Evolutionary conservation across 805 yeast species (phyloP), one percentile per base, ranked within the genome.

Genomic region (Suhomyces prunicola): DNA sequence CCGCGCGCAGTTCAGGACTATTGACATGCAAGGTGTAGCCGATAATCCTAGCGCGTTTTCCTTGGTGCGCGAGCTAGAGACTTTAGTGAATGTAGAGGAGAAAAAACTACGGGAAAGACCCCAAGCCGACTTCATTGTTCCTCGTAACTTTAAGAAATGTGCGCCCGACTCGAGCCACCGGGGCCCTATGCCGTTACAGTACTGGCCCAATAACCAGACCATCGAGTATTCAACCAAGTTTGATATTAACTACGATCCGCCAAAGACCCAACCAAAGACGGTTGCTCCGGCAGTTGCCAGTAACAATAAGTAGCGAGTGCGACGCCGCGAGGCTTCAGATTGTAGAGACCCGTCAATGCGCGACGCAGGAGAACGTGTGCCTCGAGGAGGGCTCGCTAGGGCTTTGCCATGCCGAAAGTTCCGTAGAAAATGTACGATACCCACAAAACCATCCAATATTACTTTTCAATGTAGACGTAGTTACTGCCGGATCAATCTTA

Each of bases 141-240:
- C 61, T 9, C 23, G 29, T 5, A 22, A 26, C 15, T 55, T 55
- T 41, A 19, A 24, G 2, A 47, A 24, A 7, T 58, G 54, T 2
- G 64, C 57, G 5, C 73, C 74, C 9, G 54, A 63, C 2, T 36
- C 39, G 4, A 52, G 51, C n/a, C 53, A 54, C 8, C 55, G 45
- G 24, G 52, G 51, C 9, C 50, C 44, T n/a, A 54, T 50, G 4
- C 60, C 61, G 4, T 56, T 73, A 46, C 51, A 67, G 51, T 68
- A 68, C 51, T 73, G 73, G 71, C 63, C 56, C 1, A 77, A 72
- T 52, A 58, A 62, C 42, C 81, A 77, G 58, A 74, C 81, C 0
- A 33, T 27, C 5, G 62, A 61, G 9, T 76, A 70, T 49, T 68
- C 76, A 47, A 50, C 56, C 27, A 62, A 48, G 51, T 73, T 68